A percentile compares a stretch with the other conserved stretches of the same genome.
Conservation (phyloP, 2,329 filamentous ascomycete species). For the Aureobasidium melanogenum region DNA sequence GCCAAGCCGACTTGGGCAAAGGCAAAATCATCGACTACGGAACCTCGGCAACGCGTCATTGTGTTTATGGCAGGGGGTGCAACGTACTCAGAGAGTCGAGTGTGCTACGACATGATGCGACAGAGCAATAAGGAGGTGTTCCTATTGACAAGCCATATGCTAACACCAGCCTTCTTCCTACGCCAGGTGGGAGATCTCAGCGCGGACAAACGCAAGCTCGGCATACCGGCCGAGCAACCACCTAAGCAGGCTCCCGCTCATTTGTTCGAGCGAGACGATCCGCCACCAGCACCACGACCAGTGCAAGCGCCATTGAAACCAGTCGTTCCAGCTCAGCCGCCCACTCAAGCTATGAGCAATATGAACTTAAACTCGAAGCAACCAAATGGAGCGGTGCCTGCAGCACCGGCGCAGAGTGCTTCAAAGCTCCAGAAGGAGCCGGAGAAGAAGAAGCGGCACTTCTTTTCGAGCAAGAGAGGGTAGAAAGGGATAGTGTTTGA, state of each 20-base stretch:
- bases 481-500: not conserved
- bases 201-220: conserved; percentile 63
- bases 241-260: conserved; percentile 76
- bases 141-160: conserved; percentile 84
- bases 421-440: conserved; percentile 47
- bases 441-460: conserved; percentile 51
- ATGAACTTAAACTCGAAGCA: conserved; percentile 41
- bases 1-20: conserved; percentile 95
- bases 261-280: conserved; percentile 64
- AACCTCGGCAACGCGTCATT: conserved; percentile 83
- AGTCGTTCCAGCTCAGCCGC: conserved; percentile 30
- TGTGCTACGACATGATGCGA: conserved; percentile 78
- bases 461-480: conserved; percentile 34
- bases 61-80: conserved; percentile 94
- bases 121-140: conserved; percentile 72
- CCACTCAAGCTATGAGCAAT: conserved; percentile 46
- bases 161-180: conserved; percentile 73
- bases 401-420: conserved; percentile 20
- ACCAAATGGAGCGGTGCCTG: conserved; percentile 22
- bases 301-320: conserved; percentile 21
- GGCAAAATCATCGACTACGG: conserved; percentile 58
- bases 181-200: conserved; percentile 75
- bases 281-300: conserved; percentile 22
- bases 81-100: conserved; percentile 80
- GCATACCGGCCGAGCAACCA: conserved; percentile 72